Evolutionary conservation across 2,329 filamentous ascomycete genomes (phyloP).

Genomic region (Chaetothyriales sp.): DNA sequence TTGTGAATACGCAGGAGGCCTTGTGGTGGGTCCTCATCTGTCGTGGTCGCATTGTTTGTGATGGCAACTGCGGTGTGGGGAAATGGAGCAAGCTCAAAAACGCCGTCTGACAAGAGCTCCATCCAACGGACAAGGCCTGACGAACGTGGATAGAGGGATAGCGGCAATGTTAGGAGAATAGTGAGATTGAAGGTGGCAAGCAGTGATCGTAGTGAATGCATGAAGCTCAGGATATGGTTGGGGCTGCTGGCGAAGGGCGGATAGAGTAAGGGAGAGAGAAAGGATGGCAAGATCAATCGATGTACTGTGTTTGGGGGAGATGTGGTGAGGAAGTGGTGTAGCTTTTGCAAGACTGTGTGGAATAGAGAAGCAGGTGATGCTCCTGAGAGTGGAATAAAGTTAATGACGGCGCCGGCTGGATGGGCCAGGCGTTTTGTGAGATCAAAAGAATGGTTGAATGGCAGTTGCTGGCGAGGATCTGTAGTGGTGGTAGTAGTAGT

Average conservation of each 20-base stretch:
- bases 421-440: constrained; percentile 49
- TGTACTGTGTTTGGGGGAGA: constrained; percentile 48
- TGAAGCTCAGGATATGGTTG: constrained; percentile 58
- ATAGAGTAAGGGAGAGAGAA: constrained; percentile 79
- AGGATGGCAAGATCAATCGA: constrained; percentile 65
- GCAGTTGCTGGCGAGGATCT: constrained; percentile 28
- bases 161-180: constrained; percentile 59
- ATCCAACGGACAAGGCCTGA: constrained; percentile 71
- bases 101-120: constrained; percentile 70
- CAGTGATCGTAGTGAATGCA: constrained; percentile 62
- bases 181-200: constrained; percentile 54
- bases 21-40: constrained; percentile 60
- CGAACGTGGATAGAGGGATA: constrained; percentile 61
- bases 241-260: constrained; percentile 54
- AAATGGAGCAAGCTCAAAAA: constrained; percentile 66
- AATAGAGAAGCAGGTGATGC: background rate
- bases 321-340: constrained; percentile 44
- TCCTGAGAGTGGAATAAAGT: constrained; percentile 25
- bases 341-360: constrained; percentile 46
- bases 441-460: constrained; percentile 62
- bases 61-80: constrained; percentile 44
- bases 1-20: constrained; percentile 73
- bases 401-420: constrained; percentile 36
- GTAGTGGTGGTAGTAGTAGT: constrained; percentile 23
- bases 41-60: constrained; percentile 27